A percentile compares a stretch with the other conserved stretches of the same genome.
These are phyloP conservation scores for Globisporangium perplexum DNA, from an alignment of 352 stramenopile genomes.

Conservation along the genomic window DNA sequence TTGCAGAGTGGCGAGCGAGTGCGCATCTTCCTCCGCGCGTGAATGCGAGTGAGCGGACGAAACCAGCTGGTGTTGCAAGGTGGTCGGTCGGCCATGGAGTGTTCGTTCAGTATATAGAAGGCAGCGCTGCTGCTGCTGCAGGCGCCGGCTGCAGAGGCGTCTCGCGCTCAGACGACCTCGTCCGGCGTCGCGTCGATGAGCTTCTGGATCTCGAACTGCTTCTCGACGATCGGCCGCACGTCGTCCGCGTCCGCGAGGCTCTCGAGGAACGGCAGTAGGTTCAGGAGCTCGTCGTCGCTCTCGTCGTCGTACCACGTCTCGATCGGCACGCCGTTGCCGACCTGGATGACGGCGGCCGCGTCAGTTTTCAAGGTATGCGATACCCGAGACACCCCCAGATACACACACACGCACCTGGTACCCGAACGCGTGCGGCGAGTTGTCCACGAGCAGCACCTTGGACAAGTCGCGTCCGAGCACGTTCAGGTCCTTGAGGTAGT, in stretches of 20 bases:
- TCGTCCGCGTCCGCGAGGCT: slow-evolving; percentile 84
- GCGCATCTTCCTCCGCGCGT: no score
- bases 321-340: slow-evolving; percentile 98
- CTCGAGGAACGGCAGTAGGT: slow-evolving; percentile 94
- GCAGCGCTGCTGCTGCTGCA: no score
- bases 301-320: slow-evolving; percentile 98
- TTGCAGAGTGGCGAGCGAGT: no score
- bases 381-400: background rate
- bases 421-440: slow-evolving; percentile 96
- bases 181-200: slow-evolving; percentile 79
- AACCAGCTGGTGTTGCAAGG: no score
- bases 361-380: no score
- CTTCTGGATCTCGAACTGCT: slow-evolving; percentile 90
- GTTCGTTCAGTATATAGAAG: no score
- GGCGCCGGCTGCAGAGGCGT: no score
- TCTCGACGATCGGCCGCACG: slow-evolving; percentile 85
- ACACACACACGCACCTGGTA: slow-evolving; percentile 79
- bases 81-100: no score
- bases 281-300: slow-evolving; percentile 94
- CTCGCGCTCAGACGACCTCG: slow-evolving; percentile 24
- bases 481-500: slow-evolving; percentile 99
- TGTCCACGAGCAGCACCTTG: slow-evolving; percentile 95
- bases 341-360: slow-evolving; percentile 24
- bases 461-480: slow-evolving; percentile 92
- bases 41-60: no score